Base-by-base conservation (phyloP, 805 yeast species). In the Metschnikowia cubensis region DNA sequence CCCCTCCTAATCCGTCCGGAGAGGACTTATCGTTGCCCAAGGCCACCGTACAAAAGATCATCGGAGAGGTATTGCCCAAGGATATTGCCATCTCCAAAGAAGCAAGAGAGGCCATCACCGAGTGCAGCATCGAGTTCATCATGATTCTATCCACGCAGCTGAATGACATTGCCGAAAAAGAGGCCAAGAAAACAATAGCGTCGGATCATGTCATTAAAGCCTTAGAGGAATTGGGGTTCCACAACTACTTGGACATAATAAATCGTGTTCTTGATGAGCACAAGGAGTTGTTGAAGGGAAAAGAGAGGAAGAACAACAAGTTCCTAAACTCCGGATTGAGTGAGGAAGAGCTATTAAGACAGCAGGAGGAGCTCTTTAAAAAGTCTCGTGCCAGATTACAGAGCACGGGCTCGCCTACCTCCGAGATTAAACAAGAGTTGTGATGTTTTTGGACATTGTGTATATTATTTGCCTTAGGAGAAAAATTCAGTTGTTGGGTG, bases 11-110 rank as follows among this genome's bases (percentile, higher is more conserved):
- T 37, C 58, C 63, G 33, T 54, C 62, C 6, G 65, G 66, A 15
- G 78, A 73, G 49, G 77, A 73, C 58, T 64, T 73, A 49, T 68
- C 74, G 14, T 63, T 73, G 50, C 76, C 80, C 20, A 71, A 75
- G 69, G 99, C 99, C 2, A 94, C 99, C 0, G 98, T 94, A 1
- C 98, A 92, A 65, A 94, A 94, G 67, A 89, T 94, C 44, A 85
- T 94, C 17, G 79, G 90, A 3, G 99, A 94, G 61, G 87, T 94
- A 33, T 74, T 92, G 31, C 97, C 97, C 15, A 71, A 81, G n/a
- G 97, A 91, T 62, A 76, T 88, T 50, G 83, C 91, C 6, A 89
- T 92, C 59, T 83, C 96, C 37, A 87, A 91, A 58, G 98, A 94
- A 57, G 96, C 97, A 2, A 76, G 97, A 50, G 98, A 92, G 62